Base-by-base conservation (phyloP, 2,329 filamentous ascomycete genomes). In the Penicillium sp. region DNA sequence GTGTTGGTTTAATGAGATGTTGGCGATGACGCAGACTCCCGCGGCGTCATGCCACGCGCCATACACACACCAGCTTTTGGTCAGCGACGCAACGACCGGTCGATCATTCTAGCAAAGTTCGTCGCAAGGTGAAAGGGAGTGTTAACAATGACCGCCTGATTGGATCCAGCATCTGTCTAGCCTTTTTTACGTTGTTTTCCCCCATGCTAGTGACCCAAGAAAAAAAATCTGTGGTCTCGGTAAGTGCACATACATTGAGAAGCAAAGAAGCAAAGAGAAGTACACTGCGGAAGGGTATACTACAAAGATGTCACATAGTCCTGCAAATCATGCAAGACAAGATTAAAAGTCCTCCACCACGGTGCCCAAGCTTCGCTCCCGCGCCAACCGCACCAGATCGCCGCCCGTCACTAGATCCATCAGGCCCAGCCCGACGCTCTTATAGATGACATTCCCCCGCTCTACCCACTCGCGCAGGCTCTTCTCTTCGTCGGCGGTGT, bases 371-470 rank as follows among this genome's bases (percentile, higher is more conserved):
- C 72, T 71, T 44, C 71, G 73, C 43, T 72, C 69, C 46, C 74
- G 72, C 8, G 80, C 80, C 54, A 83, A 58, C 17, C 67, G 58
- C 4, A 84, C 69, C 41, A 85, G 51, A 51, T 81, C 75, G 18
- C 69, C 68, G 0, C 80, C 81, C 4, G 83, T 78, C 2, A 81
- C 76, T 23, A 86, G 65, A 64, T 86, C 83, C 80, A 84, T 85
- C 45, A 86, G 58, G 0, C 81, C 81, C 39, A 85, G 60, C 0
- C 83, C 83, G 3, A 86, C 81, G 50, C 78, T 78, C 71, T 86
- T 86, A 57, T 82, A 86, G 21, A 86, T 77, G 1, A 85, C 76
- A 57, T 84, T 81, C 0, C 82, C 83, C 32, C 68, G 71, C 45
- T 76, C 71, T 35, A 84, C 55, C 80, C 81, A 85, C 23, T 80